Evolutionary conservation across 352 stramenopile species (phyloP), one percentile per base, ranked within the genome.

Genomic region (Pythium insidiosum): DNA sequence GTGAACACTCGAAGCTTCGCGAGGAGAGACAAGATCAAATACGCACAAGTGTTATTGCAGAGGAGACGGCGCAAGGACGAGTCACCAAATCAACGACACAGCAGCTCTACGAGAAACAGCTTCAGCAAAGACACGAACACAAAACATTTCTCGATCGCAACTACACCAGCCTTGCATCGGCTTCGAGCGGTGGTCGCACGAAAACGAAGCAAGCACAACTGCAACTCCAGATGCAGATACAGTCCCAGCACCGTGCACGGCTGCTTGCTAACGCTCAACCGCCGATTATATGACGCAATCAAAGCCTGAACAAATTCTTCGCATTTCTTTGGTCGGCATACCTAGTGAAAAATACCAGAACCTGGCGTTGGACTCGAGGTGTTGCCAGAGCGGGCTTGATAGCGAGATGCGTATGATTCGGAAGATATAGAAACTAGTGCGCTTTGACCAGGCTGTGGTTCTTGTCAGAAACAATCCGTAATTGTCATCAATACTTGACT

Each of bases 131-230:
- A 37, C 61, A 66, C 33, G 64, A 58, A 10, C 59, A 76, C 29
- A 64, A 61, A 43, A 70, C 61, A 1, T 84, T 85, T 24, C 57
- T 83, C 4, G 69, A 84, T n/a, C 72, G 72, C 18, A 86, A 88
- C 43, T 84, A 86, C 47, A 45, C 45, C 2, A 16, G 38, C 2
- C 21, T 25, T 16, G 5, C 41, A 12, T 43, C 38, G 16, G 22
- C 24, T 0, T 16, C 26, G 6, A 22, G 15, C 6, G 34, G 3
- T n/a, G 36, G 37, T 21, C 56, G 51, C 24, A 53, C 67, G 0
- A 84, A 84, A 51, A 66, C 64, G n/a, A 84, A 73, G 34, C 73
- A 73, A 41, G 61, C 68, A 0, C 69, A 88, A 31, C 10, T 62
- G 20, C 56, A 83, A 35, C 38, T 71, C 1, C 48, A 72, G 35